A percentile compares a stretch with the other conserved stretches of the same genome.
phyloP scores from a whole-genome alignment of 176 grass and related monocot genomes.

The Ampelocalamus luodianensis region DNA sequence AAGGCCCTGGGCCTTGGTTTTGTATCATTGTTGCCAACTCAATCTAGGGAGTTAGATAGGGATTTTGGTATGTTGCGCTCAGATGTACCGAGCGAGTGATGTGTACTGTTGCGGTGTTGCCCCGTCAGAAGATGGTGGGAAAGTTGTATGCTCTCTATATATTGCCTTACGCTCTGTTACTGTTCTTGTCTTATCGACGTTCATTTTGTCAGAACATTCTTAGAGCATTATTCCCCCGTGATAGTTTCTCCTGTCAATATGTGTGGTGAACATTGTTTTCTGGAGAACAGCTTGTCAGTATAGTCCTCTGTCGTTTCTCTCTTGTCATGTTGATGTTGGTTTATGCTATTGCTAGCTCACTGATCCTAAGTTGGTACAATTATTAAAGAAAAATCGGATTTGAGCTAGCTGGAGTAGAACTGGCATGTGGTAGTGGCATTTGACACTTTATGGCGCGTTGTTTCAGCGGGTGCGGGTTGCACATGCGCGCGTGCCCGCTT shows the following conservation, averaged over 20 bases:
- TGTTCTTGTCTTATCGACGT: conserved; percentile 8
- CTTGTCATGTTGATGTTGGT: not conserved
- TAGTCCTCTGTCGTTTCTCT: not conserved
- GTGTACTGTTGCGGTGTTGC: not conserved
- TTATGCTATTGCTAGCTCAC: conserved; percentile 1
- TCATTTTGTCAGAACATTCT: not conserved
- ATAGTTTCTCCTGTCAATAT: conserved; percentile 13
- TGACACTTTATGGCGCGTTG: not conserved
- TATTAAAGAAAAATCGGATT: conserved; percentile 2
- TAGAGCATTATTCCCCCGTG: conserved; percentile 1
- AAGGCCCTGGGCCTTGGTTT: conserved; percentile 42
- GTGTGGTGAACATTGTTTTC: conserved; percentile 12
- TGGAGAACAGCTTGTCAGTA: not conserved
- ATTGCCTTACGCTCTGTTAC: not conserved
- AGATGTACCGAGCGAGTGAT: conserved; percentile 15
- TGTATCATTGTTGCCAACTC: conserved; percentile 49
- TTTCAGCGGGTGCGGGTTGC: not conserved
- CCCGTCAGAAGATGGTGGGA: not conserved
- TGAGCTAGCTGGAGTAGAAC: conserved; percentile 36
- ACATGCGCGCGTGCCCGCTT: not conserved
- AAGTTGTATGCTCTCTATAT: conserved; percentile 1
- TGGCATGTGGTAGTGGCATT: not conserved
- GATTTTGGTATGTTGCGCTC: conserved; percentile 40
- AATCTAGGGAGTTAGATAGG: conserved; percentile 44
- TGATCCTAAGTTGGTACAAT: conserved; percentile 33